Evolutionary conservation across 2,329 filamentous ascomycete species (phyloP).

Genomic region (Neodidymelliopsis sp.): DNA sequence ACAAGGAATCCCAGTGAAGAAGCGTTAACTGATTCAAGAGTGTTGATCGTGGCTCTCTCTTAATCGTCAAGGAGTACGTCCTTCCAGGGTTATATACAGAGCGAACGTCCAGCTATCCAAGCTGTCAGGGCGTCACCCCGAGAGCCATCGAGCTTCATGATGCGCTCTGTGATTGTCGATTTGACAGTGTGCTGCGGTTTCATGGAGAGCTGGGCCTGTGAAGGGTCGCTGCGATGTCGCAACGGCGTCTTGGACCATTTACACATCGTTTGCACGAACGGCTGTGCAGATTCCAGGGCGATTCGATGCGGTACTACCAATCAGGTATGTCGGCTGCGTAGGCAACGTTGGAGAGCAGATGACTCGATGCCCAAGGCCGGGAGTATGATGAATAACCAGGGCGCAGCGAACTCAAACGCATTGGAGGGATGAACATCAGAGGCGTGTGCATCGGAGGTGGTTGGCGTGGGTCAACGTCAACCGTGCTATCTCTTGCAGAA

Average conservation of each 20-base stretch:
- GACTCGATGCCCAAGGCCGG: background rate
- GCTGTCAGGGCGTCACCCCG: conserved; percentile 3
- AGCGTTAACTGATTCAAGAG: background rate
- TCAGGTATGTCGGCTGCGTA: too few species aligned
- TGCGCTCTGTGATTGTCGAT: conserved; percentile 39
- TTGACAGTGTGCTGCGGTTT: conserved; percentile 34
- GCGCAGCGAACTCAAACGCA: too few species aligned
- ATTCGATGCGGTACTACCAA: background rate
- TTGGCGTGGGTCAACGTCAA: too few species aligned
- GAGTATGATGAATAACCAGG: too few species aligned
- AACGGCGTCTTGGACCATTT: conserved; percentile 1
- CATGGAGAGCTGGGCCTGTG: conserved; percentile 11
- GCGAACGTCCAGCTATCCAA: conserved; percentile 14
- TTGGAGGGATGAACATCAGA: too few species aligned
- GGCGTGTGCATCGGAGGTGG: too few species aligned
- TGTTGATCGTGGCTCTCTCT: background rate
- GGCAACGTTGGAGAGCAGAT: too few species aligned
- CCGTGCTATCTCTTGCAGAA: too few species aligned
- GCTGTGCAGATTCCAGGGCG: background rate
- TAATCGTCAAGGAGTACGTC: conserved; percentile 17
- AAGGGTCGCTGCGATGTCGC: conserved; percentile 15
- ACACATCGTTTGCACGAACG: conserved; percentile 8
- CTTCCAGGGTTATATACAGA: conserved; percentile 7
- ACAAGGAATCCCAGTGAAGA: conserved; percentile 18
- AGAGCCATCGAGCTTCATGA: conserved; percentile 3